Evolutionary conservation across 495 filamentous ascomycete genomes (phyloP), one percentile per base, ranked within the genome.

Genomic region (Parmelia sp.): DNA sequence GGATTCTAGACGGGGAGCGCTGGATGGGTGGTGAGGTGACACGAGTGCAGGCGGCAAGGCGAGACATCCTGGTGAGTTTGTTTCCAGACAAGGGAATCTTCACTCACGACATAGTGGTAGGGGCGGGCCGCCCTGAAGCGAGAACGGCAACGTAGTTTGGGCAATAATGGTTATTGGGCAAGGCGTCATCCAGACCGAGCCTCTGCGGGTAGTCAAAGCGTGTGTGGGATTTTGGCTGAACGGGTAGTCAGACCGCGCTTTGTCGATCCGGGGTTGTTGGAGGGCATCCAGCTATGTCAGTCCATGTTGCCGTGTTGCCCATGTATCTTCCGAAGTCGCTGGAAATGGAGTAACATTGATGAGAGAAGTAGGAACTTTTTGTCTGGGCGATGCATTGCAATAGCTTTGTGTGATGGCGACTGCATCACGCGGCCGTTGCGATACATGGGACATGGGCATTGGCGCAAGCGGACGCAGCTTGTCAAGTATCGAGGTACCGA

Each of bases 21-120:
- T 0, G 27, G 33, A 58, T 58, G 35, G 44, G 31, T 29, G 47
- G 44, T 31, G 37, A 55, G 29, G 51, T 55, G 51, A 55, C 51
- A 55, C 51, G 51, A 55, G 3, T 57, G 39, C 44, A 58, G 17
- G 53, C 25, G 58, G 49, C 62, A 58, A 58, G 57, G 40, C 58
- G 47, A 53, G 57, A 58, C 66, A 47, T 57, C 19, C 23, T 49
- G 36, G 42, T 39, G 59, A 57, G 42, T 19, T 44, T 27, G 23
- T 51, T 35, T 55, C 17, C 19, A 31, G 27, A 47, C 44, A 17
- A 65, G 45, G 62, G 58, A 58, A 51, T 11, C 27, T 64, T 64
- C 56, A 82, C 79, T 82, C 78, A 82, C 79, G 79, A 80, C 79
- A 82, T 82, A 68, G 73, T 82, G 67, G 73, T 78, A 75, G 65